A percentile compares a stretch with the other conserved stretches of the same genome.
These are phyloP conservation scores for Craterostigma plantagineum DNA, from an alignment of 257 asterid species.

Conservation along the genomic window DNA sequence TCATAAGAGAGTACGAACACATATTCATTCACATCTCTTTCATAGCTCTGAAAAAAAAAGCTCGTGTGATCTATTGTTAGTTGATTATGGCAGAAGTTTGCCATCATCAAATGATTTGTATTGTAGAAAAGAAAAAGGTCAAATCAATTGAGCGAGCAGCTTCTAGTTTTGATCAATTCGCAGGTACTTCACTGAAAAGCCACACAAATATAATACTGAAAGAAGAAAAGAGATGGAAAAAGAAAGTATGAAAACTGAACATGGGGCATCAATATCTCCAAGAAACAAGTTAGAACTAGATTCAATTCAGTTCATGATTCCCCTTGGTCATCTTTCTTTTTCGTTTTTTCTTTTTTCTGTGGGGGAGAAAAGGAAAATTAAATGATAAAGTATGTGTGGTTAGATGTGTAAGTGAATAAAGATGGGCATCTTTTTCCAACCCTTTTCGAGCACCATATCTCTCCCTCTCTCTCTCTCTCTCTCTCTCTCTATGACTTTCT, in stretches of 20 bases:
- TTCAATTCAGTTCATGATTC: too few species aligned
- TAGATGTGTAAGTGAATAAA: constrained; percentile 36
- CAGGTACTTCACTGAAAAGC: constrained; percentile 18
- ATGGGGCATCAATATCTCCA: constrained; percentile 8
- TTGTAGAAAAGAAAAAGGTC: constrained; percentile 26
- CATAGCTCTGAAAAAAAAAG: constrained; percentile 26
- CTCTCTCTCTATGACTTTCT: too few species aligned
- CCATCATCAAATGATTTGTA: constrained; percentile 41
- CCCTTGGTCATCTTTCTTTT: neutral
- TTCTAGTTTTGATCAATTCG: constrained; percentile 25
- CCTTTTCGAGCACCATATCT: constrained; percentile 27
- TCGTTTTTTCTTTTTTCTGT: constrained; percentile 8
- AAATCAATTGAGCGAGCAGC: constrained; percentile 28
- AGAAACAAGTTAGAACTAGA: constrained; percentile 6
- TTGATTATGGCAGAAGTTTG: constrained; percentile 1
- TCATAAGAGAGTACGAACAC: constrained; percentile 10
- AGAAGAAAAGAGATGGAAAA: neutral
- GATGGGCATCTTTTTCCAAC: constrained; percentile 37
- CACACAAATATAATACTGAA: neutral
- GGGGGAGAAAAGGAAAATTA: neutral
- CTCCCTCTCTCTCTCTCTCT: constrained; percentile 20
- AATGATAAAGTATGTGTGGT: constrained; percentile 15
- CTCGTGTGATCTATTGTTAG: constrained; percentile 14
- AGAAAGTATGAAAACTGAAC: neutral
- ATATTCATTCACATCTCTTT: constrained; percentile 15